These are phyloP conservation scores for Pelargonium hybrid DNA, from an alignment of 441 rosid genomes.

Conservation along the genomic window DNA sequence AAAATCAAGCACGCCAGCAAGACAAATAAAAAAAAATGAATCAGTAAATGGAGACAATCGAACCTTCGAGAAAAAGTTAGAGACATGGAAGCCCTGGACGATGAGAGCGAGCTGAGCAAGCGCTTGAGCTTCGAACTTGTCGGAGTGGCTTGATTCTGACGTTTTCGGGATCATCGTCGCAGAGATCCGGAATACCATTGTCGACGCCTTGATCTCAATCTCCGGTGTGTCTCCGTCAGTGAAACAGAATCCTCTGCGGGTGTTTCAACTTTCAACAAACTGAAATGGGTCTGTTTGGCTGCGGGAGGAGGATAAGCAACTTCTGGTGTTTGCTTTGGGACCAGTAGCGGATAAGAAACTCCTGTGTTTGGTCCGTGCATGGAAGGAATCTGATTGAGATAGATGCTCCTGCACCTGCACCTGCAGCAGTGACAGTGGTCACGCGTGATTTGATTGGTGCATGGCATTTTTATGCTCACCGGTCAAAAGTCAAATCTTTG, in stretches of 20 bases:
- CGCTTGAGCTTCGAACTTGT: conserved; percentile 94
- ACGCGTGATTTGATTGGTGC: no score
- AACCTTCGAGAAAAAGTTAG: conserved; percentile 96
- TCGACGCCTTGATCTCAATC: conserved; percentile 16
- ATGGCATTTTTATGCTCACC: no score
- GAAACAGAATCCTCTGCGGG: not conserved
- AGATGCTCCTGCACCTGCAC: no score
- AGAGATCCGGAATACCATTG: conserved; percentile 63
- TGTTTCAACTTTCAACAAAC: no score
- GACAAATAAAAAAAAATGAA: not conserved
- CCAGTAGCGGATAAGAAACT: no score
- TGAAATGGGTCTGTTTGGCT: no score
- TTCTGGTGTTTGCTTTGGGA: no score
- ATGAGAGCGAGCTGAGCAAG: conserved; percentile 58
- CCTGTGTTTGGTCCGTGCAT: no score
- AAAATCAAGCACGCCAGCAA: not conserved
- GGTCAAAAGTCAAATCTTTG: no score
- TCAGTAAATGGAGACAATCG: not conserved
- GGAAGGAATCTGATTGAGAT: no score
- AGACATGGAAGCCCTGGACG: conserved; percentile 84
- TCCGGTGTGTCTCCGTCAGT: not conserved
- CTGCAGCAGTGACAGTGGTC: no score
- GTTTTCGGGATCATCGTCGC: conserved; percentile 93
- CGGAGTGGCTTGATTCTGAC: conserved; percentile 75
- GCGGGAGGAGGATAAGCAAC: no score